Base-by-base conservation (phyloP, 2,329 filamentous ascomycete genomes). In the Trichophyton simii region DNA sequence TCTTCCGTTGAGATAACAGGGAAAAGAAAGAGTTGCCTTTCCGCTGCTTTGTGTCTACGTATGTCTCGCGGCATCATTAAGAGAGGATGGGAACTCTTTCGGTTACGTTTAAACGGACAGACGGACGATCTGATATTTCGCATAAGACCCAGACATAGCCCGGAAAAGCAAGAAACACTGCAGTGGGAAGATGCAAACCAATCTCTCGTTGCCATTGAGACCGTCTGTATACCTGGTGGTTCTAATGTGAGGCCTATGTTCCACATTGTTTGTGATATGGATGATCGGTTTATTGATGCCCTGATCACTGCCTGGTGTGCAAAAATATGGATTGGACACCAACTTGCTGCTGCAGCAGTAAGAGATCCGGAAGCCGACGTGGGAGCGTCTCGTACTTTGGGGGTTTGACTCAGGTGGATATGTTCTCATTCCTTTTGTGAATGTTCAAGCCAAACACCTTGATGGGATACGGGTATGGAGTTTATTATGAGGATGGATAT, bases 251-350 rank as follows among this genome's bases (percentile, higher is more conserved):
- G 48, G 28, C 62, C 62, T 7, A 54, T 60, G n/a, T 42, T 66
- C n/a, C 64, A 66, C 42, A 52, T 66, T 57, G 42, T 64, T 6
- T 48, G 57, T 15, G 34, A 60, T 22, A 11, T 66, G 31, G 62
- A 61, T 18, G 62, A 65, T 50, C 28, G 34, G n/a, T 58, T 66
- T 55, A 61, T 62, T 25, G 64, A 65, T 60, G 57, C 60, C 9
- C 31, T 66, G 34, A 61, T 66, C 6, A 63, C 63, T 36, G 63
- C 62, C 22, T 65, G 63, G 64, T 66, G 65, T 60, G 64, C 65
- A 34, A 62, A 60, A 57, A 62, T 65, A 31, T 66, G 65, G 65
- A 52, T 60, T 38, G 50, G 42, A 18, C 48, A 52, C 4, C 64
- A 66, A 41, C 28, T 59, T 28, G 31, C 15, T n/a, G 50, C 57